phyloP scores from a whole-genome alignment of 106 monocot genomes.

The Agapanthus africanus region DNA sequence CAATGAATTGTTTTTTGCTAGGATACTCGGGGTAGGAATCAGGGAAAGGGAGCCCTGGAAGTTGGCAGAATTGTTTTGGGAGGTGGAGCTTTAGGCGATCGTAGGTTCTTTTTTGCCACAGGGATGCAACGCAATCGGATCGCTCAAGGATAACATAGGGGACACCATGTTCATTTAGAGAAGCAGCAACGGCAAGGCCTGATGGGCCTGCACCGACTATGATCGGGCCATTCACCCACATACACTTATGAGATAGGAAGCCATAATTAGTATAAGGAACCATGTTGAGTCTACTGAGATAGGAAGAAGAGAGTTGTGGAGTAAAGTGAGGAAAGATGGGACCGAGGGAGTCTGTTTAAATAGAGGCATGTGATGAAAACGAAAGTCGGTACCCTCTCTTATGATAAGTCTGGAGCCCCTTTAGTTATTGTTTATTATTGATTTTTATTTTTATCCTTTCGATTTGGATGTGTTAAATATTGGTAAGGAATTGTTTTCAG shows the following conservation, averaged over 20 bases:
- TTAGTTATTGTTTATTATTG: no score
- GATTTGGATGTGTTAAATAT: slow-evolving; percentile 1
- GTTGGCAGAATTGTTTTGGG: slow-evolving; percentile 47
- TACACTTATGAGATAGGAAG: slow-evolving; percentile 19
- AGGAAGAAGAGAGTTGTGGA: background rate
- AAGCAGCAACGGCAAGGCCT: slow-evolving; percentile 33
- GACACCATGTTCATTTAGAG: slow-evolving; percentile 20
- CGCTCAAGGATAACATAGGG: slow-evolving; percentile 42
- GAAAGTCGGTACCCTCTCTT: background rate
- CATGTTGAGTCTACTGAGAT: background rate
- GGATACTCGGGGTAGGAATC: slow-evolving; percentile 33
- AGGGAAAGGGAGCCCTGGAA: slow-evolving; percentile 34
- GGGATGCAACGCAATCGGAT: slow-evolving; percentile 35
- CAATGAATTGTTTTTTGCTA: slow-evolving; percentile 27
- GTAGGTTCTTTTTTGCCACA: slow-evolving; percentile 39
- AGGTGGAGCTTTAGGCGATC: slow-evolving; percentile 41
- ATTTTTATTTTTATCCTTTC: background rate
- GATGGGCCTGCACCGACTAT: slow-evolving; percentile 45
- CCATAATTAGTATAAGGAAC: slow-evolving; percentile 1
- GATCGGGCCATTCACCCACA: slow-evolving; percentile 42
- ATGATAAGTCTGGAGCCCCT: background rate
- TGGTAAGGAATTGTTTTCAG: background rate
- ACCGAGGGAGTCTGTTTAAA: slow-evolving; percentile 4
- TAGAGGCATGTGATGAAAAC: slow-evolving; percentile 1
- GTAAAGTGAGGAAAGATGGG: slow-evolving; percentile 6